These are phyloP conservation scores for Knoxdaviesia capensis DNA, from an alignment of 2,329 filamentous ascomycete species.

Conservation along the genomic window DNA sequence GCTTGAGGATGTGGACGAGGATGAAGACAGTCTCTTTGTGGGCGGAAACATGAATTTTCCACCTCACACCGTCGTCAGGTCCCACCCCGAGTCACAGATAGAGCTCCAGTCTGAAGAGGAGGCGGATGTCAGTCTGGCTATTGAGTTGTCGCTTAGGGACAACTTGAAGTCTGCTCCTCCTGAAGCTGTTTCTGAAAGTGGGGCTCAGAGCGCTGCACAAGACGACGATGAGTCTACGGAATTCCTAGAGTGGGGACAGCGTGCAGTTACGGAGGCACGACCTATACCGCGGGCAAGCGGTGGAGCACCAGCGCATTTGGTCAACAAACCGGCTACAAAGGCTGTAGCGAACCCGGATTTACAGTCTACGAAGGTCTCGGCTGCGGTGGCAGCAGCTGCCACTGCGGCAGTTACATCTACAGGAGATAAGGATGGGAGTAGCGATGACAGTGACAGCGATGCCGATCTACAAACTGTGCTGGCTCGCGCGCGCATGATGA, in stretches of 20 bases:
- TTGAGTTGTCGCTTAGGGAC: constrained; percentile 57
- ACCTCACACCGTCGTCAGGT: constrained; percentile 7
- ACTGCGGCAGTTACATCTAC: constrained; percentile 7
- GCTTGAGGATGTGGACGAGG: constrained; percentile 10
- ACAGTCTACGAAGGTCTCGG: no score
- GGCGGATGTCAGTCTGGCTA: constrained; percentile 57
- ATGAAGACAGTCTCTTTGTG: constrained; percentile 36
- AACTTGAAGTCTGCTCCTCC: no score
- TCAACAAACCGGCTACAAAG: constrained; percentile 53
- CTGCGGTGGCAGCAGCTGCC: constrained; percentile 6
- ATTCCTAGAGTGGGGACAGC: no score
- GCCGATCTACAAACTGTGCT: constrained; percentile 63
- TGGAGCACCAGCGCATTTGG: constrained; percentile 10
- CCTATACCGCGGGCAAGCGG: no score
- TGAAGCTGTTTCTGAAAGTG: no score
- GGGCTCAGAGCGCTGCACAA: no score
- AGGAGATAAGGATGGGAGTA: constrained; percentile 34
- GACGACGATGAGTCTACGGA: no score
- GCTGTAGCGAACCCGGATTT: constrained; percentile 23
- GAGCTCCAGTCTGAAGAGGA: constrained; percentile 18
- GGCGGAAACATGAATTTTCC: constrained; percentile 2
- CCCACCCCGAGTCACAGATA: constrained; percentile 6
- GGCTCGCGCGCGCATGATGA: constrained; percentile 44
- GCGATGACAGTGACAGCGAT: constrained; percentile 49
- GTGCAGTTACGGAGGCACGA: no score